A percentile compares a stretch with the other conserved stretches of the same genome.
phyloP scores from a whole-genome alignment of 164 flowering plant genomes.

The Buxus sempervirens region DNA sequence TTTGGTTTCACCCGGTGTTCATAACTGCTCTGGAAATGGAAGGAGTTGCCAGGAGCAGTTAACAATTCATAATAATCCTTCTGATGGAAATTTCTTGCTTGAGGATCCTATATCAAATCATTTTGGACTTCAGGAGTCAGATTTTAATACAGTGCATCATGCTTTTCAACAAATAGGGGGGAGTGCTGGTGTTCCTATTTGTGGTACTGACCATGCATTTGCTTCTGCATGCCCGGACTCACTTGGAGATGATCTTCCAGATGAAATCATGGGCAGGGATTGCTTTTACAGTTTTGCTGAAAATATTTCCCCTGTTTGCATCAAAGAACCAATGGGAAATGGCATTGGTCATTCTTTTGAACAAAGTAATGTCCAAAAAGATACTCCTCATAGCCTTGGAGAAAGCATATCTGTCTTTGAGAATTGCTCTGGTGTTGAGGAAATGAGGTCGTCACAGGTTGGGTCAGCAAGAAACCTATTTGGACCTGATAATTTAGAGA shows the following conservation, averaged over 20 bases:
- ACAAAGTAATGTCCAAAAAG: constrained; percentile 24
- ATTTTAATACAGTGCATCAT: constrained; percentile 36
- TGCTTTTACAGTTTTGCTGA: constrained; percentile 24
- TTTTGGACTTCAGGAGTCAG: constrained; percentile 41
- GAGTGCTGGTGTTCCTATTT: constrained; percentile 21
- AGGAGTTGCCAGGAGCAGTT: constrained; percentile 18
- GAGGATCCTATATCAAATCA: constrained; percentile 35
- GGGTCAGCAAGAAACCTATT: constrained; percentile 27
- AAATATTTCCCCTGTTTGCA: constrained; percentile 17
- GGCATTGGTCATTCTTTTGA: constrained; percentile 18
- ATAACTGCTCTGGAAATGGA: constrained; percentile 31
- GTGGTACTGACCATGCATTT: constrained; percentile 18
- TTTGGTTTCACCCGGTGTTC: constrained; percentile 36
- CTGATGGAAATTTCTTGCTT: constrained; percentile 25
- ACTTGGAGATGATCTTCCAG: constrained; percentile 25
- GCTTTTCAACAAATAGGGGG: constrained; percentile 34
- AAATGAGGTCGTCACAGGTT: constrained; percentile 26
- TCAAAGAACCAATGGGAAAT: constrained; percentile 14
- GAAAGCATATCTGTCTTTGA: constrained; percentile 24
- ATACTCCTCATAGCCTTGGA: constrained; percentile 27
- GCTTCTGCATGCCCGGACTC: constrained; percentile 17
- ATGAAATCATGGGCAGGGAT: constrained; percentile 19
- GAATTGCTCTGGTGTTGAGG: constrained; percentile 24
- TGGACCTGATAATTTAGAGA: constrained; percentile 27
- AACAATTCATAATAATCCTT: constrained; percentile 23